phyloP scores from a whole-genome alignment of 2,329 filamentous ascomycete species.

The Verticillium nubilum region DNA sequence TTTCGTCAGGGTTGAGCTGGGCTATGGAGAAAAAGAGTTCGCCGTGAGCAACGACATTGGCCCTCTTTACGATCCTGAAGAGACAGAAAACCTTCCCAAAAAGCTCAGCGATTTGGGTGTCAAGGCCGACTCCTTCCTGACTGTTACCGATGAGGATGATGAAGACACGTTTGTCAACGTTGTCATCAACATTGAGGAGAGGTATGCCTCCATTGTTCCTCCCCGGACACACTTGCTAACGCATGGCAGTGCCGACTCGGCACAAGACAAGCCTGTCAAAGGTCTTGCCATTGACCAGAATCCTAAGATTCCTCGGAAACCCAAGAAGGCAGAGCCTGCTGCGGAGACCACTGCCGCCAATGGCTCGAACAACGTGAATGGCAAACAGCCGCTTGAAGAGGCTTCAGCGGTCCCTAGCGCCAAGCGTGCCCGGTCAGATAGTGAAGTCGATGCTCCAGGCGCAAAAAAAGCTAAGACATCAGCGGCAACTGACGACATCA shows the following conservation, averaged over 20 bases:
- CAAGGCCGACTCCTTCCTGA: slow-evolving; percentile 68
- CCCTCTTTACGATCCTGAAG: slow-evolving; percentile 83
- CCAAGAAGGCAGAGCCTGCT: slow-evolving; percentile 33
- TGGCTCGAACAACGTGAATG: slow-evolving; percentile 37
- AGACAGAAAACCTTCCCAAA: slow-evolving; percentile 79
- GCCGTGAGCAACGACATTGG: slow-evolving; percentile 68
- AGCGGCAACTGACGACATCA: slow-evolving; percentile 35
- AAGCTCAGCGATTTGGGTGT: slow-evolving; percentile 76
- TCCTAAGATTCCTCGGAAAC: slow-evolving; percentile 47
- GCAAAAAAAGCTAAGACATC: slow-evolving; percentile 45
- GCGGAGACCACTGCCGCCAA: slow-evolving; percentile 22
- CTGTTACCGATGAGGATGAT: slow-evolving; percentile 78
- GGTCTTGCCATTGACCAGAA: slow-evolving; percentile 34
- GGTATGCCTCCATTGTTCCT: slow-evolving; percentile 34
- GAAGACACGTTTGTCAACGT: slow-evolving; percentile 73
- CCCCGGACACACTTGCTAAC: slow-evolving; percentile 17
- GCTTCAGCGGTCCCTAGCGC: slow-evolving; percentile 25
- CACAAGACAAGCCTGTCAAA: slow-evolving; percentile 50
- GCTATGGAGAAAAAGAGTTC: slow-evolving; percentile 74
- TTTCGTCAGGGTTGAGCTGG: slow-evolving; percentile 63
- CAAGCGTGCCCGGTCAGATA: slow-evolving; percentile 43
- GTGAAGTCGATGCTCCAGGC: slow-evolving; percentile 26
- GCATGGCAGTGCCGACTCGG: slow-evolving; percentile 29
- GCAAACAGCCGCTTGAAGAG: slow-evolving; percentile 30
- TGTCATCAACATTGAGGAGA: slow-evolving; percentile 62